phyloP scores from a whole-genome alignment of 371 early-diverging fungal genomes.

The Rhizomucor pusillus region DNA sequence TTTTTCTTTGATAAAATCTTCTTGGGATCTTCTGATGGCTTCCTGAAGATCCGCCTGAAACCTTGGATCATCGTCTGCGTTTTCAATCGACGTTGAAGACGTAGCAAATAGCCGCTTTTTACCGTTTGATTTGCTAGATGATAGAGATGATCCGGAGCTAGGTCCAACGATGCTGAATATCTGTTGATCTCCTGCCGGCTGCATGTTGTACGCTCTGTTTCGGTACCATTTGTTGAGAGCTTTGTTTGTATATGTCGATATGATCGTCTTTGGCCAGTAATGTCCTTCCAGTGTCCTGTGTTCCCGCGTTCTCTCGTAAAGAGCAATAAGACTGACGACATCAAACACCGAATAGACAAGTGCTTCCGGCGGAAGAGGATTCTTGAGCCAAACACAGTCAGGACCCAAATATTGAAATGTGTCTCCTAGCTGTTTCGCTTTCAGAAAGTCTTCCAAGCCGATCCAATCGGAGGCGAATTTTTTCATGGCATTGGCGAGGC shows the following conservation, averaged over 20 bases:
- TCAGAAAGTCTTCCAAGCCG: conserved; percentile 27
- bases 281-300: conserved; percentile 3
- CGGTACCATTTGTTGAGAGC: conserved; percentile 21
- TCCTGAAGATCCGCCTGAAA: conserved; percentile 17
- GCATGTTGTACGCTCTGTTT: conserved; percentile 10
- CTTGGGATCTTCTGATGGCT: conserved; percentile 20
- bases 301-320: conserved; percentile 16
- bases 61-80: conserved; percentile 16
- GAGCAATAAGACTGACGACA: conserved; percentile 33
- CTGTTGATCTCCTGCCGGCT: neutral
- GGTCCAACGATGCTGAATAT: neutral
- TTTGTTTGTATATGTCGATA: neutral
- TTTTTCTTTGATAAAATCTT: conserved; percentile 5
- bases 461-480: conserved; percentile 29
- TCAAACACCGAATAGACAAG: conserved; percentile 46
- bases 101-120: neutral
- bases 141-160: neutral
- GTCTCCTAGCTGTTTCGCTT: conserved; percentile 26
- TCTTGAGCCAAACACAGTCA: conserved; percentile 37
- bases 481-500: conserved; percentile 23
- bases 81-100: neutral
- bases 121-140: neutral
- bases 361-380: conserved; percentile 36
- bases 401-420: conserved; percentile 24
- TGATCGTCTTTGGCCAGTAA: conserved; percentile 31